Evolutionary conservation across 2,329 filamentous ascomycete species (phyloP).

Genomic region (Aureobasidium sp.): DNA sequence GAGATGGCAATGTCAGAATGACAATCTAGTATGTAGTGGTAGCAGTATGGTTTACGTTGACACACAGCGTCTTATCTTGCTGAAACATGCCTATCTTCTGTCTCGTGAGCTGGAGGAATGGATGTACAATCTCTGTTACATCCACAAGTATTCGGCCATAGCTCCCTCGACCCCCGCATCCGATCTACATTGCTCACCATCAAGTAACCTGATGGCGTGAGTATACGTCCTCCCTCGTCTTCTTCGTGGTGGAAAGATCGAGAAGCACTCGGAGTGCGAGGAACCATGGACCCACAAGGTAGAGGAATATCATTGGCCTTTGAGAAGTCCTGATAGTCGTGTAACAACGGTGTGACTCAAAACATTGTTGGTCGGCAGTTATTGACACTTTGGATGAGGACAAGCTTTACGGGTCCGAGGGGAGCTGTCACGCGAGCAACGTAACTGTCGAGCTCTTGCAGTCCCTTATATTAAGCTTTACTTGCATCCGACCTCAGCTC

Average conservation of each 20-base stretch:
- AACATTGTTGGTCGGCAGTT: background rate
- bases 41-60: background rate
- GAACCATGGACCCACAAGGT: background rate
- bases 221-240: background rate
- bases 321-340: background rate
- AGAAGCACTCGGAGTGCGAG: background rate
- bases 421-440: constrained; percentile 13
- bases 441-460: constrained; percentile 5
- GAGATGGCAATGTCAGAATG: background rate
- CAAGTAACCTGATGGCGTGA: background rate
- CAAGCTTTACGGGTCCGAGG: constrained; percentile 7
- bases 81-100: background rate
- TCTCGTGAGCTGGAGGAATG: background rate
- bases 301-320: background rate
- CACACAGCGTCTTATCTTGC: too few species aligned
- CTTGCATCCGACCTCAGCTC: constrained; percentile 11
- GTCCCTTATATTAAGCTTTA: constrained; percentile 15
- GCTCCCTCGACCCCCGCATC: constrained; percentile 5
- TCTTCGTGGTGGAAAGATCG: background rate
- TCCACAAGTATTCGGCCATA: constrained; percentile 11
- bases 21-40: background rate
- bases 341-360: background rate
- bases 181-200: constrained; percentile 14
- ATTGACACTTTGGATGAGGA: background rate
- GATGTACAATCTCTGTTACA: background rate